phyloP scores from a whole-genome alignment of 2,329 filamentous ascomycete species.

The Zymoseptoria passerinii region DNA sequence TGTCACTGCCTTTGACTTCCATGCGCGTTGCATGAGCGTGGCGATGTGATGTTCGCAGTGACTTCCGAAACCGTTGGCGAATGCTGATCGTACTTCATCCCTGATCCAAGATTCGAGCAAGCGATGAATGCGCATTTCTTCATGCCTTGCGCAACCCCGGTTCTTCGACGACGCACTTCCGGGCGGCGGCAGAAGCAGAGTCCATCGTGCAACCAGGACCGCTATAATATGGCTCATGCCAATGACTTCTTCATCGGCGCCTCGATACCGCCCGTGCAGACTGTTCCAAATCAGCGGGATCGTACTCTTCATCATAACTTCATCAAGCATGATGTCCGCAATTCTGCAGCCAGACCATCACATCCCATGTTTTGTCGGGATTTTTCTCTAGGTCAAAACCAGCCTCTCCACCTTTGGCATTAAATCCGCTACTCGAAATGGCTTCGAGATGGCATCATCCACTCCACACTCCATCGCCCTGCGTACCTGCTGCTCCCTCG shows the following conservation, averaged over 20 bases:
- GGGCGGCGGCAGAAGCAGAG: too few species aligned
- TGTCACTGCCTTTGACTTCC: too few species aligned
- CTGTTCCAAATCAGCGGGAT: not conserved
- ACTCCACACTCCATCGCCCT: conserved; percentile 63
- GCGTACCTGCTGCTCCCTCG: conserved; percentile 61
- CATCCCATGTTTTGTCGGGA: not conserved
- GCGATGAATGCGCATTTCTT: too few species aligned
- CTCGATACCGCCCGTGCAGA: not conserved
- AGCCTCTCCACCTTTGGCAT: conserved; percentile 16
- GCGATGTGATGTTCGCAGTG: too few species aligned
- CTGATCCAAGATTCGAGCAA: too few species aligned
- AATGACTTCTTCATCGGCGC: not conserved
- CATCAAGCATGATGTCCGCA: not conserved
- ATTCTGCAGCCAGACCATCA: not conserved
- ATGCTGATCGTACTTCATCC: too few species aligned
- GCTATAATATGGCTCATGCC: too few species aligned
- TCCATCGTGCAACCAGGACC: too few species aligned
- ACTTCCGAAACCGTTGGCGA: too few species aligned
- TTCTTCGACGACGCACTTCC: too few species aligned
- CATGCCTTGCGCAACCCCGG: too few species aligned
- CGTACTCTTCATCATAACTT: not conserved
- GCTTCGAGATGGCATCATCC: conserved; percentile 71
- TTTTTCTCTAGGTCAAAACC: conserved; percentile 1
- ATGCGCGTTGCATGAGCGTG: too few species aligned
- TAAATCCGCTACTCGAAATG: conserved; percentile 30